These are phyloP conservation scores for Cladosporium sp. DNA, from an alignment of 2,329 filamentous ascomycete species.

Conservation along the genomic window DNA sequence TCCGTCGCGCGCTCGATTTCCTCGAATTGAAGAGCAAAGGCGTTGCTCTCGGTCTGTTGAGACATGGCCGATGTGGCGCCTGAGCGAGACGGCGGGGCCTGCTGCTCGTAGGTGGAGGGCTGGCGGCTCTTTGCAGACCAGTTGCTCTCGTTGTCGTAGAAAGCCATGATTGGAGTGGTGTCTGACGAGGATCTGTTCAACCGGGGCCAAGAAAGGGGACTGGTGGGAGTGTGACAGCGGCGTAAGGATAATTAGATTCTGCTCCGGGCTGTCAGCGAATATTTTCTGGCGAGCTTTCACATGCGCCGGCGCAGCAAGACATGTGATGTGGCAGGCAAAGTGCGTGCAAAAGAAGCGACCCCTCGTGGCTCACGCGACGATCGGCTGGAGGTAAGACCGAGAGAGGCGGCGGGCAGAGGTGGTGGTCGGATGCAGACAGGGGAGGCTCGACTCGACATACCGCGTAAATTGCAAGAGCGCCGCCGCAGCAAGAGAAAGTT, in stretches of 20 bases:
- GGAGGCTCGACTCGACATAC: constrained; percentile 7
- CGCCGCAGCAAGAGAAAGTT: constrained; percentile 4
- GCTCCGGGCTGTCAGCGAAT: neutral
- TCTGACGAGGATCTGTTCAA: neutral
- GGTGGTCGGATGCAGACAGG: neutral
- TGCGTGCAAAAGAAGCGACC: neutral
- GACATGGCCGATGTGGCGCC: constrained; percentile 70
- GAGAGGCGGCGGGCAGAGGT: neutral
- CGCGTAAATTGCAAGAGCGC: neutral
- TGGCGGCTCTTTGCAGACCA: constrained; percentile 65
- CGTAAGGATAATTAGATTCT: constrained; percentile 14
- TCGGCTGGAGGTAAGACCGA: neutral
- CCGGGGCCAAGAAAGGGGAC: neutral
- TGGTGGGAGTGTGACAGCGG: neutral
- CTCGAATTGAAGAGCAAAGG: constrained; percentile 86
- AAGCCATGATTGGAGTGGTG: constrained; percentile 54
- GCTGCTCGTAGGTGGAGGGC: constrained; percentile 68
- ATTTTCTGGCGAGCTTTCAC: neutral
- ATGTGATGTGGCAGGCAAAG: neutral
- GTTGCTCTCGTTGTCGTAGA: constrained; percentile 63
- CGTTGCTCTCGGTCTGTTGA: constrained; percentile 65
- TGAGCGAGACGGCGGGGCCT: constrained; percentile 69
- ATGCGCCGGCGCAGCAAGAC: constrained; percentile 14
- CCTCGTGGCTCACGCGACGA: constrained; percentile 5
- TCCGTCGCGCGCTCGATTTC: constrained; percentile 96